Base-by-base conservation (phyloP, 768 basidiomycete genomes). In the Phylloporus sp. region DNA sequence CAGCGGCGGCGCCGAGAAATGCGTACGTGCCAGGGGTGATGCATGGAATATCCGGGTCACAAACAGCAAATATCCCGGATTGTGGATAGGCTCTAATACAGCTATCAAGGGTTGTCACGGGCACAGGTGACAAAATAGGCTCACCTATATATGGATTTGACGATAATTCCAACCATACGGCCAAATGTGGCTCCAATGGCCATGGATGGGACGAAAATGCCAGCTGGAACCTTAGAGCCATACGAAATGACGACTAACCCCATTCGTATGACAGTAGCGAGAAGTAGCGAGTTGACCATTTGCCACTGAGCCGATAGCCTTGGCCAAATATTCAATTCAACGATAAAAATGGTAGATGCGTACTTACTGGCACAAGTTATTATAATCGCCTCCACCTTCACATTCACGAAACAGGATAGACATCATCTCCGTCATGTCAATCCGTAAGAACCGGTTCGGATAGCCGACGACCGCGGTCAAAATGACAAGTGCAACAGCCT, bases 11-110 rank as follows among this genome's bases (percentile, higher is more conserved):
- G 6, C 97, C 97, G 12, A 99, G 77, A 63, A 98, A 92, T 2
- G 97, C 97, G 70, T 99, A 98, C 9, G 95, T 97, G 18, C 97
- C 97, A 0, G 97, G 95, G 0, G 97, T 98, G 62, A 99, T 98
- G 59, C 97, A 99, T 2, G 95, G 95, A 15, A 88, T 80, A 65
- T 97, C 89, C 16, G 94, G 95, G 20, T 82, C 80, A 65, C 97
- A 99, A 38, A 86, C 83, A 1, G 89, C 85, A 65, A 98, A 98
- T 49, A 92, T 88, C 2, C 92, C 89, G 29, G 88, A 88, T 18
- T 82, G 73, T 1, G 88, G 89, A 67, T 92, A 86, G 4, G 91
- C 77, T 44, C 94, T 95, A 47, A 55, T 36, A 45, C 13, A 43
- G 43, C 48, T 40, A 20, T 45, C 15, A 29, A 27, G 35, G 27